Evolutionary conservation across 2,329 filamentous ascomycete species (phyloP), one percentile per base, ranked within the genome.

Genomic region (Sordariomycetes sp.): DNA sequence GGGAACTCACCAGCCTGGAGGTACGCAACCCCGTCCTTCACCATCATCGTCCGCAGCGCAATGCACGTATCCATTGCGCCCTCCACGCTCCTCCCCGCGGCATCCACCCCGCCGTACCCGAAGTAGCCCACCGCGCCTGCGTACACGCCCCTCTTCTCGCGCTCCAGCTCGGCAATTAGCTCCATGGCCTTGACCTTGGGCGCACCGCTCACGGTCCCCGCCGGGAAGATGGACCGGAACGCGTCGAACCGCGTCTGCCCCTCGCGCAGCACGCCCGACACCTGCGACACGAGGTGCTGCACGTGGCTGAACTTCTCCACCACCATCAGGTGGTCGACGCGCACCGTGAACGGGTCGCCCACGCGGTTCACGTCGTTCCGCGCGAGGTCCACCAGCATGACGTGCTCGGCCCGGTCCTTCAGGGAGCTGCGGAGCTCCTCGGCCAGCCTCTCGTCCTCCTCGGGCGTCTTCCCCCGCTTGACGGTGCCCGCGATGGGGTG

Each of bases 171-270:
- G 53, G 89, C 91, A 66, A 99, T 99, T 61, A 99, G 78, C 74
- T 97, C 89, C 94, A 99, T 99, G 2, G 94, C 94, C 62, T 87
- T 85, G 58, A 99, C 91, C 75, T 99, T 99, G 59, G 94, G 94
- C 3, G 94, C 93, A 4, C 94, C 94, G 20, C 89, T 94, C 34
- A 97, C 93, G 0, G 94, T 99, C 59, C 94, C 94, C 4, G 94
- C 94, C 0, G 94, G 94, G 76, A 99, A 99, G 66, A 99, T 97
- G 63, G 89, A 92, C 46, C 93, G 83, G 76, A 99, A 96, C 11
- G 94, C 94, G 69, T 97, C 93, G 73, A 96, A 99, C 60, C 94
- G 83, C 34, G 90, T 93, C 77, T 91, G 91, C 46, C 80, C 92
- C 5, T 82, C 79, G 53, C 94, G 82, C 63, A 97, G 75, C n/a